phyloP scores from a whole-genome alignment of 441 rosid species.

The Flueggea neowawraea region DNA sequence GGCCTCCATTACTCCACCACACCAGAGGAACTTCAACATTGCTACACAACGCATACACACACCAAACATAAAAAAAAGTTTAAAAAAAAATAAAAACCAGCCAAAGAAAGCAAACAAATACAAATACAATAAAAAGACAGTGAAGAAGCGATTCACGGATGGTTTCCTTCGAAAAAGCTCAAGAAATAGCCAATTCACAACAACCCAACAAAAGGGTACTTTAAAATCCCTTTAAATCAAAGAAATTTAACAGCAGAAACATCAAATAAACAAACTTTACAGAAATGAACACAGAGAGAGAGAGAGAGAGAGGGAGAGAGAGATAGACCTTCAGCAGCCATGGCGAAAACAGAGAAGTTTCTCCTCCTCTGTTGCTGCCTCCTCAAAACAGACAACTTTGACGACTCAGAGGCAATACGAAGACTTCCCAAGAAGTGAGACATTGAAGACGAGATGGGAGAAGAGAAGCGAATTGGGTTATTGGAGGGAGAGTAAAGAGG shows the following conservation, averaged over 20 bases:
- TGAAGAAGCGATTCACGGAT: no score
- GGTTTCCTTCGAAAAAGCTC: neutral
- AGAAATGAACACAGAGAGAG: constrained; percentile 1
- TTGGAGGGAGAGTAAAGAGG: constrained; percentile 30
- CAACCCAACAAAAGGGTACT: neutral
- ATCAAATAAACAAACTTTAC: constrained; percentile 5
- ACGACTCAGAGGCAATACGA: constrained; percentile 29
- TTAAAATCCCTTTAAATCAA: neutral
- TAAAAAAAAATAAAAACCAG: no score
- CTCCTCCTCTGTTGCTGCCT: constrained; percentile 27
- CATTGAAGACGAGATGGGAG: constrained; percentile 51
- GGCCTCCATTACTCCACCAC: neutral
- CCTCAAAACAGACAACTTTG: constrained; percentile 18
- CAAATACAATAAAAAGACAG: no score
- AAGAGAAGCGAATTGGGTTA: constrained; percentile 40
- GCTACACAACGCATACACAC: no score
- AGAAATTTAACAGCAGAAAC: neutral
- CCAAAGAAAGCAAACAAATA: no score
- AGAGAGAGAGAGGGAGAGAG: constrained; percentile 10
- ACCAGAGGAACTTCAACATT: neutral
- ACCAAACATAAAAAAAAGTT: no score
- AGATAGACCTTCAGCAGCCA: constrained; percentile 58
- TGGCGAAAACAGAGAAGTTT: constrained; percentile 67
- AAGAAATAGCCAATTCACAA: neutral
- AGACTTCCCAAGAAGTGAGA: constrained; percentile 48